Evolutionary conservation across 2,329 filamentous ascomycete species (phyloP).

Genomic region (Trichoderma gracile): DNA sequence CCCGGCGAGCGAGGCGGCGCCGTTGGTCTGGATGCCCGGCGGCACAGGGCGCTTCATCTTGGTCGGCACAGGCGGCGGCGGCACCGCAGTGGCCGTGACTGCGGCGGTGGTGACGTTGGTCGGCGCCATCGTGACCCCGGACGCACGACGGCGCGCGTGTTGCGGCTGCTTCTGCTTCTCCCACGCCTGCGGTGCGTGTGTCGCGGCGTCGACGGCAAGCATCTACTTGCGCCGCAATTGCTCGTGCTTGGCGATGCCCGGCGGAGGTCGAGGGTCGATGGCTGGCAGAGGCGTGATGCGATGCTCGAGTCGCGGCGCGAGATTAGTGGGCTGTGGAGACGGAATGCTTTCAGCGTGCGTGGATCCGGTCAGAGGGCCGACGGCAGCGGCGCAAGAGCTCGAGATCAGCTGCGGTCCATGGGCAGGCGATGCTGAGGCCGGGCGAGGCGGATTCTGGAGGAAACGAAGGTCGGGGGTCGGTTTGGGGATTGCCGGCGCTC

Average conservation of each 20-base stretch:
- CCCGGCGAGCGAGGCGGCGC: slow-evolving; percentile 56
- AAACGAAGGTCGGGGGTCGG: slow-evolving; percentile 7
- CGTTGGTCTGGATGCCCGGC: slow-evolving; percentile 67
- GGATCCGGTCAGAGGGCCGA: slow-evolving; percentile 22
- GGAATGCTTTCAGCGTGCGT: slow-evolving; percentile 23
- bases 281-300: slow-evolving; percentile 14
- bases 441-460: not conserved
- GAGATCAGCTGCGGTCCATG: slow-evolving; percentile 21
- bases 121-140: slow-evolving; percentile 52
- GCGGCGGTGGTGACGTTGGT: slow-evolving; percentile 54
- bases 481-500: slow-evolving; percentile 14
- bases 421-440: not conserved
- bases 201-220: slow-evolving; percentile 24
- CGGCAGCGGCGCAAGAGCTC: slow-evolving; percentile 23
- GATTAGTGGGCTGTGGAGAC: slow-evolving; percentile 30
- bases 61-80: slow-evolving; percentile 43
- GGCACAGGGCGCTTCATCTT: slow-evolving; percentile 71
- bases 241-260: not conserved
- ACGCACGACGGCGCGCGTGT: slow-evolving; percentile 29
- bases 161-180: not conserved
- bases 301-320: slow-evolving; percentile 29
- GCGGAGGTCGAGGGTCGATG: no score
- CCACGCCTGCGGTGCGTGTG: slow-evolving; percentile 23
- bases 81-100: slow-evolving; percentile 42
- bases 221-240: slow-evolving; percentile 29